Conservation (phyloP, 2,329 filamentous ascomycete species). For the Chrysoporthe austroafricana region DNA sequence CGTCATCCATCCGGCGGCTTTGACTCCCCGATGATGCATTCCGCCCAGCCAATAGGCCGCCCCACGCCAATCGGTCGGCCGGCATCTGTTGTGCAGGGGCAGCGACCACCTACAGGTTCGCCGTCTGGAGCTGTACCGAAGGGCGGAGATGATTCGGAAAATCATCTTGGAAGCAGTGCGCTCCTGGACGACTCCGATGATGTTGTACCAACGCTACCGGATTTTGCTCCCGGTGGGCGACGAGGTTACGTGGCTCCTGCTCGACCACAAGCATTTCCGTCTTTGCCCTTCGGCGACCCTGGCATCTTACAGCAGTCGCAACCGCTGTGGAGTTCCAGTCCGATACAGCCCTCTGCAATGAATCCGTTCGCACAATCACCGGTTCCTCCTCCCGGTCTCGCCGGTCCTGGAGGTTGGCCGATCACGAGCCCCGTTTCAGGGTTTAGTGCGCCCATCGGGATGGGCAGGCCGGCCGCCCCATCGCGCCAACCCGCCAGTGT, state of each 20-base stretch:
- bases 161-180: conserved; percentile 88
- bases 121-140: conserved; percentile 42
- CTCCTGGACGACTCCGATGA: conserved; percentile 77
- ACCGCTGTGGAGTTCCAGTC: conserved; percentile 30
- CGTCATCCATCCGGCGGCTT: conserved; percentile 75
- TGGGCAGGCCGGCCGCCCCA: conserved; percentile 39
- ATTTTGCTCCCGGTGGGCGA: conserved; percentile 36
- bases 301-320: conserved; percentile 20
- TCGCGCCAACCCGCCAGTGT: conserved; percentile 67
- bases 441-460: conserved; percentile 38
- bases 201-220: conserved; percentile 37
- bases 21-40: conserved; percentile 56
- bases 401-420: conserved; percentile 40
- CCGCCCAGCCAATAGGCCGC: conserved; percentile 75
- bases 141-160: conserved; percentile 72
- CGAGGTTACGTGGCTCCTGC: conserved; percentile 57
- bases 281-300: conserved; percentile 37
- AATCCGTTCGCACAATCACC: conserved; percentile 35
- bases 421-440: conserved; percentile 34
- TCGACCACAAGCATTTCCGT: conserved; percentile 46
- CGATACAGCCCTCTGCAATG: conserved; percentile 32
- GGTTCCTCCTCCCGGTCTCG: conserved; percentile 53
- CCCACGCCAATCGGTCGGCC: conserved; percentile 89
- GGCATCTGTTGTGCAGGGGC: conserved; percentile 68
- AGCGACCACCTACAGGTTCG: conserved; percentile 39